A percentile compares a stretch with the other conserved stretches of the same genome.
Evolutionary conservation across 345 rosid genomes (phyloP).

Genomic region (Camelina laxa): DNA sequence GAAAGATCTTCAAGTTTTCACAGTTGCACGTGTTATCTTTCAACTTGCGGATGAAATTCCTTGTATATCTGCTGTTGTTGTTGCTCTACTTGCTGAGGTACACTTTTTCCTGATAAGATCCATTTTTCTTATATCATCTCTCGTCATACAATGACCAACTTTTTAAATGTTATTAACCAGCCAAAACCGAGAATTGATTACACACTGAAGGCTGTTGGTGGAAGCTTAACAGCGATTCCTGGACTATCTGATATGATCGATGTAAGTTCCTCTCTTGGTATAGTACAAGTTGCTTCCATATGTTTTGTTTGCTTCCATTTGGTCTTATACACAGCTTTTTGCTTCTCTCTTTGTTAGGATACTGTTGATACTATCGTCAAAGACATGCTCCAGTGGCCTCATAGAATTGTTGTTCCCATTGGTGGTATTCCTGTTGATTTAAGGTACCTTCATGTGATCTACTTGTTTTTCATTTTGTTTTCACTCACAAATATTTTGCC

Average conservation of each 20-base stretch:
- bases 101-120: background rate
- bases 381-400: conserved; percentile 99
- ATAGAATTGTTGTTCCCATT: conserved; percentile 96
- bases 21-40: conserved; percentile 91
- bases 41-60: conserved; percentile 99
- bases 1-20: conserved; percentile 97
- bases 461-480: conserved; percentile 16
- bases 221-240: conserved; percentile 96
- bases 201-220: conserved; percentile 96
- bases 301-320: conserved; percentile 3
- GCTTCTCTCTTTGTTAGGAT: conserved; percentile 60
- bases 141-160: conserved; percentile 30
- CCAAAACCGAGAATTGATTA: conserved; percentile 98
- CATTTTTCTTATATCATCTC: conserved; percentile 15
- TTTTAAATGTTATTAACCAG: conserved; percentile 56
- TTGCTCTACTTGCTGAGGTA: conserved; percentile 97
- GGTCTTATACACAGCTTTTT: conserved; percentile 13
- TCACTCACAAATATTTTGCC: background rate
- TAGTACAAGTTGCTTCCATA: conserved; percentile 4
- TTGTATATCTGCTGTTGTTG: conserved; percentile 95
- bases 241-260: conserved; percentile 98
- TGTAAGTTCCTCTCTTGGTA: conserved; percentile 57
- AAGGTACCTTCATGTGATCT: conserved; percentile 53
- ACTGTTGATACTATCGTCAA: conserved; percentile 80
- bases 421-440: conserved; percentile 90